Base-by-base conservation (phyloP, 305 asterid species). In the Salvia sclarea region DNA sequence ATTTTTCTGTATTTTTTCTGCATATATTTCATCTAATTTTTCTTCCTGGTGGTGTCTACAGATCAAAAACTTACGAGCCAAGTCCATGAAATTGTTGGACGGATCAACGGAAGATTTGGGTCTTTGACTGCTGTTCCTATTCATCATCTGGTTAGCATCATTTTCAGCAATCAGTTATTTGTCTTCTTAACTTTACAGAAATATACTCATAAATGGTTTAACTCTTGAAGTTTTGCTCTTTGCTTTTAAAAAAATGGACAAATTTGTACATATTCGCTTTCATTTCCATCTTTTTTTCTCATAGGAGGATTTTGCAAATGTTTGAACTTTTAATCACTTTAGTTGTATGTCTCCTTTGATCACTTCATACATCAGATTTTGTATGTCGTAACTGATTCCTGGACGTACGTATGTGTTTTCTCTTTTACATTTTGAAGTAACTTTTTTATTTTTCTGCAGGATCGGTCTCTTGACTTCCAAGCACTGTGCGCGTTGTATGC, bases 61-160 rank as follows among this genome's bases (percentile, higher is more conserved):
- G 98, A 92, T 82, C 95, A 89, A 74, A 92, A 85, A 74, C 96
- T 92, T 71, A 87, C 98, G 5, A 92, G 98, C 85, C 96, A 92
- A 74, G 98, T 92, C 78, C 98, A 92, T 25, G 96, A 92, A 79
- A 89, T 92, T 76, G 98, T 92, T 79, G 98, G 96, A 38, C 91
- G 98, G 80, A 89, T 89, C 81, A 92, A 92, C 69, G 98, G 98
- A 31, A 86, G 96, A 84, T 92, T 92, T 71, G 98, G 98, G 75
- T 43, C 86, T 74, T 79, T 87, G 78, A 79, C 86, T 45, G 83
- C 91, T 58, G 96, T 92, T 74, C 98, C 98, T 40, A 87, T 92
- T 76, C 98, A 92, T 70, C 98, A 92, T 82, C 87, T 92, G 95
- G 98, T 92, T 79, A 75, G 92, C 73, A 72, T 68, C 50, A 72